Percentiles rank a stretch among this genome's conserved stretches.
Conservation (phyloP, 768 basidiomycete genomes). For the Collybia mongolica region DNA sequence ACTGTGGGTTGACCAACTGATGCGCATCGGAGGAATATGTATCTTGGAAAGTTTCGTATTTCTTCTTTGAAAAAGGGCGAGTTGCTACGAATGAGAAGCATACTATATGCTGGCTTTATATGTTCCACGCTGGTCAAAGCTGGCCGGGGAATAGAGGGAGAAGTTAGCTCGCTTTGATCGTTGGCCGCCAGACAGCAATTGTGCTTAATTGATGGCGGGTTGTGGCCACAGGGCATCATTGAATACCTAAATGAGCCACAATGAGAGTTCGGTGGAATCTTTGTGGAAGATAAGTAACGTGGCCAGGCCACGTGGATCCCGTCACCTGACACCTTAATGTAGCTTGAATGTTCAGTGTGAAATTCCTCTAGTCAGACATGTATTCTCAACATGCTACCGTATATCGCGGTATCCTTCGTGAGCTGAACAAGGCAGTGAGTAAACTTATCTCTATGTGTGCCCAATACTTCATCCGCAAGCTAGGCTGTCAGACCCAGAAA, state of each 20-base stretch:
- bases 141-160: not conserved
- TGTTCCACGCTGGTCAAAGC: no score
- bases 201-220: no score
- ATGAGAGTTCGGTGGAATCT: not conserved
- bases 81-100: no score
- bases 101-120: no score
- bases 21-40: not conserved
- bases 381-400: conserved; percentile 29
- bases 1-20: conserved; percentile 1
- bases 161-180: not conserved
- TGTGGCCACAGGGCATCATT: not conserved
- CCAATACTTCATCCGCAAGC: conserved; percentile 4
- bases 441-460: not conserved
- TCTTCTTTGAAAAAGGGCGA: no score
- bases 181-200: not conserved
- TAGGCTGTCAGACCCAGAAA: conserved; percentile 32
- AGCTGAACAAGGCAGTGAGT: conserved; percentile 53
- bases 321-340: not conserved
- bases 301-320: conserved; percentile 1
- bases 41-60: no score
- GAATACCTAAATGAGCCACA: no score
- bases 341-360: no score
- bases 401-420: conserved; percentile 54
- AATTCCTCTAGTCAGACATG: no score
- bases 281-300: no score